Percentiles rank a stretch among this genome's conserved stretches.
These are phyloP conservation scores for Otatea glauca DNA, from an alignment of 176 grass and related monocot genomes.

Conservation along the genomic window DNA sequence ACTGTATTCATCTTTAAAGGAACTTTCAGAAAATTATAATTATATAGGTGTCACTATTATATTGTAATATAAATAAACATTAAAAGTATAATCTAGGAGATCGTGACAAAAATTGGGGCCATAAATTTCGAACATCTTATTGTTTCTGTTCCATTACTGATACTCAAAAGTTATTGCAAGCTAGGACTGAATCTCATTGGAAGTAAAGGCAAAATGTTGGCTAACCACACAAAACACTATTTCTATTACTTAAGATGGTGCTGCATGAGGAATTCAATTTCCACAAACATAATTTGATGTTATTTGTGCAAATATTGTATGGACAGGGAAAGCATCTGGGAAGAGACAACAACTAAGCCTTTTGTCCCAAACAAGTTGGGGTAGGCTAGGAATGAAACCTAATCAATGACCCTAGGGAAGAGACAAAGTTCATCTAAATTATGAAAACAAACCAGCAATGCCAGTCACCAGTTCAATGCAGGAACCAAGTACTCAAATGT, in stretches of 20 bases:
- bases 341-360: not conserved
- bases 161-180: not conserved
- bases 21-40: not conserved
- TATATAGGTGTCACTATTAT: not conserved
- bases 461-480: not conserved
- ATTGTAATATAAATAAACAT: not conserved
- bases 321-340: not conserved
- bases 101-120: not conserved
- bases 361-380: too few relatives aligned
- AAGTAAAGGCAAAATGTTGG: not conserved
- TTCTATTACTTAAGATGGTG: not conserved
- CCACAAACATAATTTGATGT: slow-evolving; percentile 14
- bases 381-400: too few relatives aligned
- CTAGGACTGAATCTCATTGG: not conserved
- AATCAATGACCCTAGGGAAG: too few relatives aligned
- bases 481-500: slow-evolving; percentile 7
- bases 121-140: not conserved
- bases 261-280: slow-evolving; percentile 7
- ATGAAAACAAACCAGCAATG: not conserved
- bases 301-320: not conserved
- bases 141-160: not conserved
- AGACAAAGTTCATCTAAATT: not conserved
- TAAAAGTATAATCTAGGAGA: not conserved
- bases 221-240: not conserved
- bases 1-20: not conserved